Base-by-base conservation (phyloP, 2,329 filamentous ascomycete species). In the Monosporascus sp. region DNA sequence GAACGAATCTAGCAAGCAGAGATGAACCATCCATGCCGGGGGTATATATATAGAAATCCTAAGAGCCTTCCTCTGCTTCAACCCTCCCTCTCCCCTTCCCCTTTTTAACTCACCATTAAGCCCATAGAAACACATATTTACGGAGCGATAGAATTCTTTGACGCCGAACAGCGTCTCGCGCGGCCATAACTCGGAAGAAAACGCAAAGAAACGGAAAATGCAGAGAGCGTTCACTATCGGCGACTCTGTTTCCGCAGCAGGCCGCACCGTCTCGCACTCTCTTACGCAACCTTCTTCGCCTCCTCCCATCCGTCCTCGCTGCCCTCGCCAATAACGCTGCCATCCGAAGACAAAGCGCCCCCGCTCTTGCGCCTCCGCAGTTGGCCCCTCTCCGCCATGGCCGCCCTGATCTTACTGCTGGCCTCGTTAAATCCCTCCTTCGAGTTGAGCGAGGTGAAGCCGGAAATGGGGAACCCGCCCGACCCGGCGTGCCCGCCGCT, bases 391-490 rank as follows among this genome's bases (percentile, higher is more conserved):
- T 91, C 86, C 61, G 80, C 77, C 89, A 97, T 96, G 5, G 90
- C 90, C 60, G 85, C 88, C 51, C 89, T 81, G 60, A 97, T 91
- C 74, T 88, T 90, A 70, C 83, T 82, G 65, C 83, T 91, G 2
- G 96, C 90, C 70, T 95, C 87, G 52, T 93, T 87, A 56, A 96
- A 83, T 2, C 87, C 84, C 48, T 83, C 87, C 47, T 84, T 82
- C 2, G 81, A 82, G 62, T 90, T 80, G 51, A 87, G 70, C 6
- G 75, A 74, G 24, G 81, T 95, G 62, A 96, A 89, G 2, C 79
- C 82, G 63, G 84, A 84, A 56, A 93, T 71, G 1, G 83, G 81
- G 65, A 89, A 87, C 0, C 80, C 82, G 3, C 75, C 74, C 18
- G 78, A 80, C 3, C 84, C 82, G 52, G 84, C 76, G 1, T 82